Percentiles rank a stretch among this genome's conserved stretches.
Evolutionary conservation across 345 rosid species (phyloP).

Genomic region (Trapa bicornis): DNA sequence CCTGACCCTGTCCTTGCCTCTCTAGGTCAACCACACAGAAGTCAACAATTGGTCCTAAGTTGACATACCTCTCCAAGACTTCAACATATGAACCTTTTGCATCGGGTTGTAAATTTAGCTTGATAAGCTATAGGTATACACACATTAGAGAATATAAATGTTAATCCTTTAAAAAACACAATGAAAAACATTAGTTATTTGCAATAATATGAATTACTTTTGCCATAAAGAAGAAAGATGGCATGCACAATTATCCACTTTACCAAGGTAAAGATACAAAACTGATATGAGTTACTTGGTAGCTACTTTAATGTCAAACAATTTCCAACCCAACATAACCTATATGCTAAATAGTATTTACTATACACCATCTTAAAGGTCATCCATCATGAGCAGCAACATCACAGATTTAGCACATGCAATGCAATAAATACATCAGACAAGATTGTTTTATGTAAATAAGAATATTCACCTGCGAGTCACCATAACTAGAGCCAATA

Average conservation of each 20-base stretch:
- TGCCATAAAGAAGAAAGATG: not conserved
- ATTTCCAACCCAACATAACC: not conserved
- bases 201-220: not conserved
- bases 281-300: not conserved
- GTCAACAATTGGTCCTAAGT: slow-evolving; percentile 90
- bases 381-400: not conserved
- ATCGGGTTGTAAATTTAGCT: slow-evolving; percentile 75
- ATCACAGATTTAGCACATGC: not conserved
- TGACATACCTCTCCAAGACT: slow-evolving; percentile 75
- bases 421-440: not conserved
- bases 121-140: slow-evolving; percentile 48
- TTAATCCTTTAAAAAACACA: not conserved
- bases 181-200: not conserved
- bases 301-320: not conserved
- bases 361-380: not conserved
- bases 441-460: not conserved
- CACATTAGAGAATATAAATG: slow-evolving; percentile 1
- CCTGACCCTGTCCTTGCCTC: slow-evolving; percentile 99
- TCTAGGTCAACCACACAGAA: slow-evolving; percentile 92
- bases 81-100: slow-evolving; percentile 83
- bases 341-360: not conserved
- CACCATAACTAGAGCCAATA: slow-evolving; percentile 94
- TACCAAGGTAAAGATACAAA: not conserved
- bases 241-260: not conserved
- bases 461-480: slow-evolving; percentile 52